Conservation (phyloP, 1,139 yeast genomes). For the Hemisphaericaspora lyxosophila region DNA sequence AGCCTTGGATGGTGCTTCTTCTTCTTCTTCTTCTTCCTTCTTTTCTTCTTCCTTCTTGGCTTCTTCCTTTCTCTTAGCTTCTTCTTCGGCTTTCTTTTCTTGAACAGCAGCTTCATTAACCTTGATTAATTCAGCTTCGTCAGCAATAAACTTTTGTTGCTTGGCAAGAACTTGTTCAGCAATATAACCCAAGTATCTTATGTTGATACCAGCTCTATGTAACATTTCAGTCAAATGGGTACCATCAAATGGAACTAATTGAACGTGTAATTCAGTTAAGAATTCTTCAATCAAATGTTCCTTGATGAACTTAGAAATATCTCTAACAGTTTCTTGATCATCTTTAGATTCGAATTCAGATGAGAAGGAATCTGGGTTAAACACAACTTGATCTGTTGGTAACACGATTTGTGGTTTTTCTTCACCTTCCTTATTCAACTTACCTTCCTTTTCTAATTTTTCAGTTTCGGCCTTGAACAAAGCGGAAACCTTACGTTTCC, state of each 20-base stretch:
- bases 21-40: slow-evolving; percentile 20
- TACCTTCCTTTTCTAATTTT: slow-evolving; percentile 46
- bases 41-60: slow-evolving; percentile 26
- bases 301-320: slow-evolving; percentile 63
- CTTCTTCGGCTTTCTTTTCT: slow-evolving; percentile 25
- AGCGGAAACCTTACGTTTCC: slow-evolving; percentile 65
- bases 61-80: slow-evolving; percentile 19
- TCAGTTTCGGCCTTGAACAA: slow-evolving; percentile 53
- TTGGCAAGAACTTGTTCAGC: slow-evolving; percentile 34
- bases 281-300: slow-evolving; percentile 63
- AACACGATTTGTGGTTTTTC: slow-evolving; percentile 53
- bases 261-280: slow-evolving; percentile 53
- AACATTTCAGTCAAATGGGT: slow-evolving; percentile 63
- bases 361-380: slow-evolving; percentile 81
- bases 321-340: slow-evolving; percentile 64
- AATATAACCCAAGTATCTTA: slow-evolving; percentile 80
- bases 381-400: slow-evolving; percentile 55
- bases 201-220: slow-evolving; percentile 82
- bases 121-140: slow-evolving; percentile 21
- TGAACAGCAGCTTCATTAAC: slow-evolving; percentile 30
- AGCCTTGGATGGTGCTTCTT: slow-evolving; percentile 36
- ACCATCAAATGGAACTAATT: slow-evolving; percentile 79
- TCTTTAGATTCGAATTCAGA: slow-evolving; percentile 42
- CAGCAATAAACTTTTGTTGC: slow-evolving; percentile 25
- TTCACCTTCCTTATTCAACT: slow-evolving; percentile 28